Evolutionary conservation across 768 basidiomycete species (phyloP).

Genomic region (Amanita subjunquillea): DNA sequence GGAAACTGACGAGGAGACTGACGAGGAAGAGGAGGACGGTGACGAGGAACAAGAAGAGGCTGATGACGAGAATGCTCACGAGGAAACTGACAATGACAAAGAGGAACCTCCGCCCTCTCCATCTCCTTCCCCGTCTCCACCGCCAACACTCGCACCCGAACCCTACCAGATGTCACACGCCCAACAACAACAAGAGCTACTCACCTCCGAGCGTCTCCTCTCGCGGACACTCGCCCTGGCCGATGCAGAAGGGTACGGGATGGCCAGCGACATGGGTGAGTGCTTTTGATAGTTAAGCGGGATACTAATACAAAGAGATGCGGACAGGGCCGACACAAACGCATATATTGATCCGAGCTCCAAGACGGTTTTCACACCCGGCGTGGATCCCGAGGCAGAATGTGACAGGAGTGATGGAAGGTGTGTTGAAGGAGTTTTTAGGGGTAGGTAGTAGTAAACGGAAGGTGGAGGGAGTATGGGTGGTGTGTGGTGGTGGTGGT

Average conservation of each 20-base stretch:
- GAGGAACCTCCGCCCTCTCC: conserved; percentile 2
- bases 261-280: conserved; percentile 21
- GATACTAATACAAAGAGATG: not conserved
- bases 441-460: conserved; percentile 14
- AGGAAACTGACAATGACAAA: conserved; percentile 8
- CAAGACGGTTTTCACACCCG: conserved; percentile 20
- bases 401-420: conserved; percentile 18
- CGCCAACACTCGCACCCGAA: conserved; percentile 7
- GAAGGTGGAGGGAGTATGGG: conserved; percentile 39
- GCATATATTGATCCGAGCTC: conserved; percentile 22
- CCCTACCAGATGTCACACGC: conserved; percentile 8
- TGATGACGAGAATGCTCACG: not conserved
- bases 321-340: conserved; percentile 20
- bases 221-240: conserved; percentile 21
- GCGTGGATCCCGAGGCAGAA: conserved; percentile 18
- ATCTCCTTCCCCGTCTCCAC: conserved; percentile 3
- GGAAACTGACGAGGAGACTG: not conserved
- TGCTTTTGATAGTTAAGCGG: not conserved
- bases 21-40: conserved; percentile 9
- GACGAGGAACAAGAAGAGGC: conserved; percentile 11
- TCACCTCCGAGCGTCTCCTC: conserved; percentile 22
- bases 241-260: conserved; percentile 18
- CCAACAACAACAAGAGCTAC: conserved; percentile 17
- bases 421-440: conserved; percentile 28
- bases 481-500: conserved; percentile 8